Evolutionary conservation across 2,329 filamentous ascomycete species (phyloP).

Genomic region (Corniculantispora saksenae): DNA sequence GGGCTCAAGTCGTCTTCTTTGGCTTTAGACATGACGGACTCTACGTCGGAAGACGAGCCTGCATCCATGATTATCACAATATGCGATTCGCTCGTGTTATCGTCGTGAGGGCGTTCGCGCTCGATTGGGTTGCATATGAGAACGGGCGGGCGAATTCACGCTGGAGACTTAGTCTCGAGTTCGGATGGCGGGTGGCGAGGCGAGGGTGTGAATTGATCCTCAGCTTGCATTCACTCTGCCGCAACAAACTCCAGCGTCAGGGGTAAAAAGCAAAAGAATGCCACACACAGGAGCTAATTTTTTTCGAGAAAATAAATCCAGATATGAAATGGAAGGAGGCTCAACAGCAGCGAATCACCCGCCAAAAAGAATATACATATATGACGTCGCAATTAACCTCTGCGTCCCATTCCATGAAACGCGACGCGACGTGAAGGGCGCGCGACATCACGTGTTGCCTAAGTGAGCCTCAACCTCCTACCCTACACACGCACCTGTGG

Average conservation of each 20-base stretch:
- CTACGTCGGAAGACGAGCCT: conserved; percentile 33
- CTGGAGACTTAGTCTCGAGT: not conserved
- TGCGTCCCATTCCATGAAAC: not conserved
- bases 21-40: conserved; percentile 29
- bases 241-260: not conserved
- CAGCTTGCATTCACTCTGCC: conserved; percentile 2
- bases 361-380: not conserved
- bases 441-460: conserved; percentile 12
- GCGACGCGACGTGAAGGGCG: conserved; percentile 4
- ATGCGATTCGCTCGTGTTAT: not conserved
- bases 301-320: not conserved
- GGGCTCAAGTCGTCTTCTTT: conserved; percentile 17
- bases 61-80: conserved; percentile 28
- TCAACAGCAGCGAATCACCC: not conserved
- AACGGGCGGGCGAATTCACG: not conserved
- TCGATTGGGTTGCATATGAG: not conserved
- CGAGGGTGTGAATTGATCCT: conserved; percentile 4
- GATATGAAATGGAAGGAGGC: not conserved
- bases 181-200: not conserved
- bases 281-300: not conserved
- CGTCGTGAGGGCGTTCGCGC: not conserved
- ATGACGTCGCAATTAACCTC: conserved; percentile 6
- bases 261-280: not conserved
- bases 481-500: too few species aligned
- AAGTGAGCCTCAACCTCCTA: not conserved